Evolutionary conservation across 176 grass and related monocot genomes (phyloP).

Genomic region (Bromus sterilis): DNA sequence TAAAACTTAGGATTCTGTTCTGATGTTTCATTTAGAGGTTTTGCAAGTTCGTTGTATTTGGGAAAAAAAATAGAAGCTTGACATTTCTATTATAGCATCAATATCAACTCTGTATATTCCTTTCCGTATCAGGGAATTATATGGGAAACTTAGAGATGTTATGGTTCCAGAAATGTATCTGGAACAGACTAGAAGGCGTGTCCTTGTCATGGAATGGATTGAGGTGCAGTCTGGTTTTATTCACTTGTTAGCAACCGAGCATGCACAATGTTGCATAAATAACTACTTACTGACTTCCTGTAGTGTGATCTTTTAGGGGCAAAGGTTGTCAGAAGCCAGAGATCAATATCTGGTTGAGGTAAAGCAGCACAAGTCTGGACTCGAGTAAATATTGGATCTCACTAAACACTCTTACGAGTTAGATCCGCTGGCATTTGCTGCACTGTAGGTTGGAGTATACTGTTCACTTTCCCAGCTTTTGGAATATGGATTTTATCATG

Average conservation of each 20-base stretch:
- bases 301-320: conserved; percentile 39
- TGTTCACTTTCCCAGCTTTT: conserved; percentile 97
- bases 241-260: neutral
- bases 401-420: conserved; percentile 2
- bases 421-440: conserved; percentile 9
- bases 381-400: neutral
- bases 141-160: conserved; percentile 76
- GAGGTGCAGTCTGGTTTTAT: conserved; percentile 49
- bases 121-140: conserved; percentile 62
- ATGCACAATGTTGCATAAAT: neutral
- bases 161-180: conserved; percentile 90
- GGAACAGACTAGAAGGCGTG: conserved; percentile 58
- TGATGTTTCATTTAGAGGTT: neutral
- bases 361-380: neutral
- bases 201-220: conserved; percentile 97
- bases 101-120: neutral
- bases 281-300: neutral
- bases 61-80: neutral
- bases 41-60: neutral
- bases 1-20: neutral
- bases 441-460: conserved; percentile 85
- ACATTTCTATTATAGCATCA: neutral
- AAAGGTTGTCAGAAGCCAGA: conserved; percentile 72
- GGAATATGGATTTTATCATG: conserved; percentile 98
- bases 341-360: conserved; percentile 98